These are phyloP conservation scores for Erysiphe pulchra DNA, from an alignment of 2,329 filamentous ascomycete genomes.

Conservation along the genomic window DNA sequence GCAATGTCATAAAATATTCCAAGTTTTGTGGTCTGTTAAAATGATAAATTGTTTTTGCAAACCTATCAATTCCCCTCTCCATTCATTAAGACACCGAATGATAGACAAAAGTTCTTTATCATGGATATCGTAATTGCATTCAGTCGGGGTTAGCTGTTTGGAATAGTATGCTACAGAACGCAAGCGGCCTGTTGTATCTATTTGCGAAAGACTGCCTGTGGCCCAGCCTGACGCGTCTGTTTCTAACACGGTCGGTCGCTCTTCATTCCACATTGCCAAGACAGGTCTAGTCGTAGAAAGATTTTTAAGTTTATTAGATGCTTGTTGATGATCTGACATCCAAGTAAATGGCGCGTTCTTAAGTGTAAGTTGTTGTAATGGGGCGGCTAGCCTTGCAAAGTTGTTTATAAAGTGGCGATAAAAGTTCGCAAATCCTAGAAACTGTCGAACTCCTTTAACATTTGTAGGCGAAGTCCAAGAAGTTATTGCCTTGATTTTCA, in stretches of 20 bases:
- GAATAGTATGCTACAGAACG: not conserved
- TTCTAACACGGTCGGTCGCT: not conserved
- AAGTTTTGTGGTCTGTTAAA: not conserved
- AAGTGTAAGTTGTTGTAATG: not conserved
- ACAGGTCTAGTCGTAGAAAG: not conserved
- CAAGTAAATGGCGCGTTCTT: not conserved
- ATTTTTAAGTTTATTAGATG: not conserved
- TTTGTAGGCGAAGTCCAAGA: not conserved
- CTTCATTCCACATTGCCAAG: not conserved
- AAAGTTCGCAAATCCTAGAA: not conserved
- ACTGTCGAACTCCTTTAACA: not conserved
- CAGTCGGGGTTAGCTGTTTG: not conserved
- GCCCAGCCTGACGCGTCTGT: not conserved
- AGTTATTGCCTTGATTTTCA: not conserved
- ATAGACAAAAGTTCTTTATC: not conserved
- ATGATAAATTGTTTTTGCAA: not conserved
- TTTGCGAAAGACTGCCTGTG: not conserved
- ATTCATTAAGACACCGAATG: not conserved
- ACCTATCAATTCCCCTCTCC: not conserved
- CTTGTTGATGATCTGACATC: not conserved
- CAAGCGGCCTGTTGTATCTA: not conserved
- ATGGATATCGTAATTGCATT: constrained; percentile 1
- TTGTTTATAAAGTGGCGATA: not conserved
- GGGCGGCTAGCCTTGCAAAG: not conserved
- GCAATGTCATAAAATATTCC: not conserved